Evolutionary conservation across 129 eudicot genomes (phyloP).

Genomic region (Solidago caesia): DNA sequence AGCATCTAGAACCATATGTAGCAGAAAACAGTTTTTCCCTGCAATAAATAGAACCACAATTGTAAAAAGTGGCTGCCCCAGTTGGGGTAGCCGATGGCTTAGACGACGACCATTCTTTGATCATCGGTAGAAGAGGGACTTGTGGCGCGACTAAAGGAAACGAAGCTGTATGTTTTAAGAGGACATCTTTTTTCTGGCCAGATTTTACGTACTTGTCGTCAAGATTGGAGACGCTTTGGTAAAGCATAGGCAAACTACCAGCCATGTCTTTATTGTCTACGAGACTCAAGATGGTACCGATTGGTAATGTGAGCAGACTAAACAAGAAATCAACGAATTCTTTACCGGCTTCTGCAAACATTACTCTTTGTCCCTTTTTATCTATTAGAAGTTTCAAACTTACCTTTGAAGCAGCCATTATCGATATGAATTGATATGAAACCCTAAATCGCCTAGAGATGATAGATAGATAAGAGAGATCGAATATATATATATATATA

Average conservation of each 20-base stretch:
- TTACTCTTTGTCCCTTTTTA: conserved; percentile 1
- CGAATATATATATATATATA: no score
- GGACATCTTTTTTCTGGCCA: not conserved
- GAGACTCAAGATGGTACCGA: conserved; percentile 10
- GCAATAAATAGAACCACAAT: not conserved
- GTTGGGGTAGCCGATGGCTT: not conserved
- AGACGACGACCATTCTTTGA: not conserved
- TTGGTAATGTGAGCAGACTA: conserved; percentile 11
- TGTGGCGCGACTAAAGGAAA: not conserved
- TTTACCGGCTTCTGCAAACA: conserved; percentile 19
- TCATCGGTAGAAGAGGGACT: not conserved
- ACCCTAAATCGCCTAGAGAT: not conserved
- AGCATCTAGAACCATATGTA: no score
- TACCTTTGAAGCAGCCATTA: conserved; percentile 12
- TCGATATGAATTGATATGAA: not conserved
- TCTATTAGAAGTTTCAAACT: conserved; percentile 18
- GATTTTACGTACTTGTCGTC: conserved; percentile 10
- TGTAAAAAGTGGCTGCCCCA: not conserved
- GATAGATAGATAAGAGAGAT: not conserved
- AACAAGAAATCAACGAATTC: conserved; percentile 19
- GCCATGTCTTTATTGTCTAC: not conserved
- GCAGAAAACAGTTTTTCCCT: not conserved
- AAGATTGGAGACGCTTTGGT: conserved; percentile 10
- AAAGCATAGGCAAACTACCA: not conserved
- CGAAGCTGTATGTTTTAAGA: conserved; percentile 1